A percentile compares a stretch with the other conserved stretches of the same genome.
Conservation (phyloP, 2,329 filamentous ascomycete species). For the Penicillium paneum region DNA sequence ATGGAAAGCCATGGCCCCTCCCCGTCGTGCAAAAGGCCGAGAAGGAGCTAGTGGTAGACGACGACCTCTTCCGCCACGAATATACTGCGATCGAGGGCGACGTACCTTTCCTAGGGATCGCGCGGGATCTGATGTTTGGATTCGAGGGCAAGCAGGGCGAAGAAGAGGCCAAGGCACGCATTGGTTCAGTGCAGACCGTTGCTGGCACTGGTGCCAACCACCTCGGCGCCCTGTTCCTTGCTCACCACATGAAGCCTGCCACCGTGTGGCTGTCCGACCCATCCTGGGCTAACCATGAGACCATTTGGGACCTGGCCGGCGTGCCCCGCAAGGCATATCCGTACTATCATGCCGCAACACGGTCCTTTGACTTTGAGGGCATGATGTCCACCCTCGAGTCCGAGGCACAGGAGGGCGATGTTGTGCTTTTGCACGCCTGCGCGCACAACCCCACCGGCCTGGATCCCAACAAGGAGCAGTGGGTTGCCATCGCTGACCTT, state of each 20-base stretch:
- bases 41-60: conserved; percentile 68
- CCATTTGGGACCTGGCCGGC: conserved; percentile 76
- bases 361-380: conserved; percentile 46
- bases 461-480: conserved; percentile 87
- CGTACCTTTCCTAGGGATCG: conserved; percentile 75
- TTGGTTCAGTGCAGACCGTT: conserved; percentile 83
- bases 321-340: conserved; percentile 80
- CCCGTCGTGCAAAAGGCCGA: conserved; percentile 86
- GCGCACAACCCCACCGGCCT: conserved; percentile 98
- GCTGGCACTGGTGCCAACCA: conserved; percentile 95
- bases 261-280: conserved; percentile 88
- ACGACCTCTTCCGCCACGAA: conserved; percentile 91
- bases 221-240: conserved; percentile 83
- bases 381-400: conserved; percentile 84
- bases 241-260: conserved; percentile 72
- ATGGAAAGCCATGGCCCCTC: conserved; percentile 93
- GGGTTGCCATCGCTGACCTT: conserved; percentile 78
- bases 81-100: conserved; percentile 94
- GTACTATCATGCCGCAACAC: conserved; percentile 71
- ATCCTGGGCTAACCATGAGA: conserved; percentile 96
- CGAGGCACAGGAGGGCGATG: conserved; percentile 72
- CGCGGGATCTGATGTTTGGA: conserved; percentile 76
- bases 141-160: conserved; percentile 54
- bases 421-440: conserved; percentile 88
- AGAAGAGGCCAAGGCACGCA: conserved; percentile 39